Evolutionary conservation across 2,329 filamentous ascomycete genomes (phyloP), one percentile per base, ranked within the genome.

Genomic region (Sporothrix globosa): DNA sequence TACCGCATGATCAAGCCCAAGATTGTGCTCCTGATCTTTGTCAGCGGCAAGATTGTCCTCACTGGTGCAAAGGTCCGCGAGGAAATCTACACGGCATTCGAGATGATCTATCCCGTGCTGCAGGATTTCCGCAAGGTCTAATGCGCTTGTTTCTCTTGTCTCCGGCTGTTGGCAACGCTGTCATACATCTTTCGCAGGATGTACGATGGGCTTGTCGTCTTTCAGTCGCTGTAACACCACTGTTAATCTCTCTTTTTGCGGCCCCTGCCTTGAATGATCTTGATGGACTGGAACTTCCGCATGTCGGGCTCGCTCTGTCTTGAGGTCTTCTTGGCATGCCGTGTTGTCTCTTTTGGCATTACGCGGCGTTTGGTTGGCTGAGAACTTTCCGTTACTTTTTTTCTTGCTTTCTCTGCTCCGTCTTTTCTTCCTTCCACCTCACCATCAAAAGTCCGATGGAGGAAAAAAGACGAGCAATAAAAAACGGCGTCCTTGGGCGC

Each of bases 1-100:
- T 99, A 99, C 84, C 93, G 96, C 80, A 99, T 99, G 96, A 97
- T 98, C 87, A 98, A 98, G 86, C 96, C 96, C n/a, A 98, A 98
- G 89, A 97, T 98, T 76, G 95, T 98, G 68, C 89, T 98, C 24
- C 85, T 98, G 79, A 97, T 99, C 81, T 98, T 98, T 84, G 95
- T 98, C 78, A 96, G 91, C 77, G 96, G 95, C 79, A 98, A 98
- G 87, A 98, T 98, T 73, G 96, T 98, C 77, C 87, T 98, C 79
- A 98, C 96, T 56, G 96, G 96, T 78, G 96, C 96, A 75, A 98
- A 99, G 81, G 95, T 99, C 75, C 91, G 96, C 76, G 96, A 99
- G 82, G 96, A 98, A 83, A 98, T 99, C 76, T 97, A 97, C 79
- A 92, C 96, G 80, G 93, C 93, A 54, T 97, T 97, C 78, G 93